Evolutionary conservation across 495 filamentous ascomycete genomes (phyloP).

Genomic region (Lineolata rhizophorae): DNA sequence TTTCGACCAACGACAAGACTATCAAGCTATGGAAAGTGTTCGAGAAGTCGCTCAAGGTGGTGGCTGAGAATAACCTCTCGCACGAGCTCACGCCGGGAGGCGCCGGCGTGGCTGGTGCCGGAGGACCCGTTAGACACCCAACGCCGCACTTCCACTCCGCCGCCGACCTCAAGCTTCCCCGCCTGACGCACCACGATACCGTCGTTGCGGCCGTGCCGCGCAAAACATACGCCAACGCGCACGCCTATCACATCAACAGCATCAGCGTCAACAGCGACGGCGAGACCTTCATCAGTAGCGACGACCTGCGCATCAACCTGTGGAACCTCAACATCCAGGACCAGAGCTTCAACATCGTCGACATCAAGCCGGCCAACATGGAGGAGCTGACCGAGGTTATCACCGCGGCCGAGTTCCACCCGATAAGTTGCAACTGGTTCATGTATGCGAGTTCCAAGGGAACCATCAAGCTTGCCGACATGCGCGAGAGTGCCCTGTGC

Average conservation of each 20-base stretch:
- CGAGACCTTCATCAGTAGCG: constrained; percentile 96
- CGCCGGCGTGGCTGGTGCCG: constrained; percentile 48
- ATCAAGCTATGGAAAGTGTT: constrained; percentile 99
- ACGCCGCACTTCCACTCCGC: constrained; percentile 56
- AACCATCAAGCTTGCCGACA: constrained; percentile 96
- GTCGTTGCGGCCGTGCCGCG: constrained; percentile 92
- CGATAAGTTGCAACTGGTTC: constrained; percentile 96
- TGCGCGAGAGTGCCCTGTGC: constrained; percentile 88
- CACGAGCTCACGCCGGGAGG: constrained; percentile 74
- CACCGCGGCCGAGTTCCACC: constrained; percentile 94
- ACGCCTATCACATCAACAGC: constrained; percentile 99
- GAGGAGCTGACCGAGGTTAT: constrained; percentile 98
- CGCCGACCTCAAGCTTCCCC: constrained; percentile 73
- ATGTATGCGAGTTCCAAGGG: constrained; percentile 99
- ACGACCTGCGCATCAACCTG: constrained; percentile 90
- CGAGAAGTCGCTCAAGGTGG: constrained; percentile 95
- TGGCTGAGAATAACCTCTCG: constrained; percentile 95
- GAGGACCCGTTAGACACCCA: constrained; percentile 44
- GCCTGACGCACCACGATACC: constrained; percentile 93
- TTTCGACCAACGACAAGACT: constrained; percentile 98
- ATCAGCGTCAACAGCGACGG: constrained; percentile 99
- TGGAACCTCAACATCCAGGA: constrained; percentile 99
- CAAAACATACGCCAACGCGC: constrained; percentile 91
- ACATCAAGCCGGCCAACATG: constrained; percentile 99
- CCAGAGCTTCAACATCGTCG: constrained; percentile 99